Evolutionary conservation across 2,329 filamentous ascomycete genomes (phyloP), one percentile per base, ranked within the genome.

Genomic region (Karstenula rhodostoma): DNA sequence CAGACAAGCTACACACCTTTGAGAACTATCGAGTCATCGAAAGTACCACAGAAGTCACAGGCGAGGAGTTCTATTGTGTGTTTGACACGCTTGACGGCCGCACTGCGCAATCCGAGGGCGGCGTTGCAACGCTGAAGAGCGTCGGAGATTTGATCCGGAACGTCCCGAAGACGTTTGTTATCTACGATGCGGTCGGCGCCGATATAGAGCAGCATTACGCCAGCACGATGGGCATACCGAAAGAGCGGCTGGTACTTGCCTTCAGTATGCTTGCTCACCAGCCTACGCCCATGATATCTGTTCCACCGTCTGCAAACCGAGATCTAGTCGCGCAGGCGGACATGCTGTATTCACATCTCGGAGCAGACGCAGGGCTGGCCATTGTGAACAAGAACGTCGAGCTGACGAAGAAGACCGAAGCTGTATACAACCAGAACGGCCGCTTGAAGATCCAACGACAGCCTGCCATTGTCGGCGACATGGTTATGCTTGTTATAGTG

Each of bases 11-110:
- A 3, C 56, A 49, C 25, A 60, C 56, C 7, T 70, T 70, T 19
- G 25, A 57, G 3, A 47, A 59, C 13, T 71, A 70, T 22, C 63
- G 66, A 1, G 58, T 71, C 5, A 59, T 71, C 35, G 69, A 71
- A 25, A 63, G 56, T 5, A 37, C 59, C 17, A 9, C 17, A 25
- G 69, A 69, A 40, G 60, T 69, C 12, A 12, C 57, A 5, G 61
- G 56, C 40, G 62, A 68, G 54, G 50, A 54, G 0, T 70, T 71
- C 48, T 37, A 40, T 8, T 66, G 56, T 37, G 57, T 71, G 3
- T 64, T 71, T 47, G 66, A 71, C 47, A 71, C 66, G 0, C 56
- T 70, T 1, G 69, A 71, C 40, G 66, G 67, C 0, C 56, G 67
- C 40, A 69, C 67, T 0, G 67, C 65, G 27, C 69, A 59, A 2